Evolutionary conservation across 257 asterid genomes (phyloP).

Genomic region (Coffea eugenioides): DNA sequence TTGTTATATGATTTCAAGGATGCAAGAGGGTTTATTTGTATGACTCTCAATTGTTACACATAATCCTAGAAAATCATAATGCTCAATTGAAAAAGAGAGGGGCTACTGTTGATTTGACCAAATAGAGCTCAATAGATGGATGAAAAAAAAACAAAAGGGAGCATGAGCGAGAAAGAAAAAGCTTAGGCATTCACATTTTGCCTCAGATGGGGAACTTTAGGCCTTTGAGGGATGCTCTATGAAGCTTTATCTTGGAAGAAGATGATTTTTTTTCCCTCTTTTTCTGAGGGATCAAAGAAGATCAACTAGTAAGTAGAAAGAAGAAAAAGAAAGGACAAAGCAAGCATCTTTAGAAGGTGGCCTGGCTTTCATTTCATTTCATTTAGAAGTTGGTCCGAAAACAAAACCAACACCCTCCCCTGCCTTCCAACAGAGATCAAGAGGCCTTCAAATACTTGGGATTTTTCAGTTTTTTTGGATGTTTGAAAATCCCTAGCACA

Average conservation of each 20-base stretch:
- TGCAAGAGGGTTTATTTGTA: too few relatives aligned
- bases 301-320: not conserved
- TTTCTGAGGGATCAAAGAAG: not conserved
- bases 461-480: too few relatives aligned
- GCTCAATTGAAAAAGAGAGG: not conserved
- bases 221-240: not conserved
- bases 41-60: too few relatives aligned
- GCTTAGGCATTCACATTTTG: not conserved
- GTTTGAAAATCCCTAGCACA: too few relatives aligned
- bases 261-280: not conserved
- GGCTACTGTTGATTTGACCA: not conserved
- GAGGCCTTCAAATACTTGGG: too few relatives aligned
- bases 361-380: not conserved
- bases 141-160: not conserved
- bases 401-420: not conserved
- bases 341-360: constrained; percentile 21
- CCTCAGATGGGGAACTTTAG: not conserved
- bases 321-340: not conserved
- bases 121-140: not conserved
- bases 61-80: not conserved
- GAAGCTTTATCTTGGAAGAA: not conserved
- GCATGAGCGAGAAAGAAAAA: not conserved
- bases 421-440: not conserved
- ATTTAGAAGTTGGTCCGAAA: not conserved
- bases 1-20: too few relatives aligned